Conservation (phyloP, 2,329 filamentous ascomycete genomes). For the Anthostomella pinea region DNA sequence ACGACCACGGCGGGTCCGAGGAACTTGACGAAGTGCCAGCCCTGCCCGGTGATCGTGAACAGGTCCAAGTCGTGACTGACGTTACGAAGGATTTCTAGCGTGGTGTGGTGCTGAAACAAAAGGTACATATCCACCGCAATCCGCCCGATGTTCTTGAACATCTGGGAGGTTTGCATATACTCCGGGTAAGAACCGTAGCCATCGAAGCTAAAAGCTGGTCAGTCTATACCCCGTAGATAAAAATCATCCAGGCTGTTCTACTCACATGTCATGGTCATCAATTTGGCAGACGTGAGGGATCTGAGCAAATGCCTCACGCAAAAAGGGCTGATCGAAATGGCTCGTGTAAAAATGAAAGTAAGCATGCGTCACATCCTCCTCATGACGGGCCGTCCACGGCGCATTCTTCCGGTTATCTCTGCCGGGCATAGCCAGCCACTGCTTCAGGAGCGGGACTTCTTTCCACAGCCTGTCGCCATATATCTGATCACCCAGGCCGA, state of each 20-base stretch:
- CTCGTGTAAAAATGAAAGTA: slow-evolving; percentile 99
- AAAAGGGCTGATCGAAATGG: slow-evolving; percentile 93
- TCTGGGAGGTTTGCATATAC: slow-evolving; percentile 95
- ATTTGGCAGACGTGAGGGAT: slow-evolving; percentile 92
- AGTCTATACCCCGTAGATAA: slow-evolving; percentile 5
- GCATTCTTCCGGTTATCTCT: slow-evolving; percentile 90
- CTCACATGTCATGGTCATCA: slow-evolving; percentile 97
- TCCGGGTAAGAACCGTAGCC: slow-evolving; percentile 96
- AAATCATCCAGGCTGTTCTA: slow-evolving; percentile 23
- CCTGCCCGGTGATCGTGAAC: slow-evolving; percentile 94
- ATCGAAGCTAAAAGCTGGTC: slow-evolving; percentile 66
- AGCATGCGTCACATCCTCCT: slow-evolving; percentile 92
- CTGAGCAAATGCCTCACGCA: slow-evolving; percentile 94
- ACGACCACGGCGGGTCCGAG: slow-evolving; percentile 88
- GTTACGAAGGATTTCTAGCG: slow-evolving; percentile 86
- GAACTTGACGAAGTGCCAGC: slow-evolving; percentile 98
- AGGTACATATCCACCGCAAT: slow-evolving; percentile 97
- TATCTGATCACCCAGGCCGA: slow-evolving; percentile 91
- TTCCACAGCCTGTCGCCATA: slow-evolving; percentile 96
- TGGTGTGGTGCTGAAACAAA: slow-evolving; percentile 97
- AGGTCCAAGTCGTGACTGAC: slow-evolving; percentile 85
- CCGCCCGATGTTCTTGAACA: slow-evolving; percentile 97
- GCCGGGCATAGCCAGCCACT: slow-evolving; percentile 91
- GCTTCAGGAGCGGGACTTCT: slow-evolving; percentile 87
- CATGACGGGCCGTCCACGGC: slow-evolving; percentile 88